These are phyloP conservation scores for Scutellaria galericulata DNA, from an alignment of 257 asterid genomes.

Conservation along the genomic window DNA sequence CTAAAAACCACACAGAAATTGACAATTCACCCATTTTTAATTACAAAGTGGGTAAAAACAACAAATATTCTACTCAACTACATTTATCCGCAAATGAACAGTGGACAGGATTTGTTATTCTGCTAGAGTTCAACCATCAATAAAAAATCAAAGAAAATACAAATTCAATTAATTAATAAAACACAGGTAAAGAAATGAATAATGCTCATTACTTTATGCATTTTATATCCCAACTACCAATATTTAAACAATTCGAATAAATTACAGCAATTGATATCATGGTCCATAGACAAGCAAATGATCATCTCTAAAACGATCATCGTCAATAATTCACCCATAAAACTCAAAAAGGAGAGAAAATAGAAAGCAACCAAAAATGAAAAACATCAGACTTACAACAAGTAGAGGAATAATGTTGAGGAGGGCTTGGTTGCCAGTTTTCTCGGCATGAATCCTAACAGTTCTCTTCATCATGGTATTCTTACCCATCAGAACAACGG, in stretches of 20 bases:
- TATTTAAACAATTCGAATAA: neutral
- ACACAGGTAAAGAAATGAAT: too few species aligned
- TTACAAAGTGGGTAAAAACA: neutral
- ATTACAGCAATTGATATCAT: neutral
- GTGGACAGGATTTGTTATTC: too few species aligned
- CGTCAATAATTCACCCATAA: neutral
- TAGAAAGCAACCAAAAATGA: too few species aligned
- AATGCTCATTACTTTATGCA: too few species aligned
- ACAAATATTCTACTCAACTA: neutral
- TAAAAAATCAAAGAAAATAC: too few species aligned
- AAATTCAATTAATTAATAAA: neutral
- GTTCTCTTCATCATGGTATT: conserved; percentile 94
- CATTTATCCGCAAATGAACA: too few species aligned
- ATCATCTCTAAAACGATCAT: neutral
- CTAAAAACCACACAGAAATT: neutral
- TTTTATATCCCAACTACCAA: too few species aligned
- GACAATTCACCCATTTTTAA: too few species aligned
- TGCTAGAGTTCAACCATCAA: too few species aligned
- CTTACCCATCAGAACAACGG: conserved; percentile 88
- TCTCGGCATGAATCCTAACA: conserved; percentile 74
- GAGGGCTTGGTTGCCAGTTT: conserved; percentile 66
- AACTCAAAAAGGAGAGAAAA: neutral
- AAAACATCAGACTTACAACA: conserved; percentile 48
- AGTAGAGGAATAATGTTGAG: conserved; percentile 84
- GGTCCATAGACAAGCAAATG: neutral